phyloP scores from a whole-genome alignment of 2,329 filamentous ascomycete genomes.

The Aspergillus sp. region DNA sequence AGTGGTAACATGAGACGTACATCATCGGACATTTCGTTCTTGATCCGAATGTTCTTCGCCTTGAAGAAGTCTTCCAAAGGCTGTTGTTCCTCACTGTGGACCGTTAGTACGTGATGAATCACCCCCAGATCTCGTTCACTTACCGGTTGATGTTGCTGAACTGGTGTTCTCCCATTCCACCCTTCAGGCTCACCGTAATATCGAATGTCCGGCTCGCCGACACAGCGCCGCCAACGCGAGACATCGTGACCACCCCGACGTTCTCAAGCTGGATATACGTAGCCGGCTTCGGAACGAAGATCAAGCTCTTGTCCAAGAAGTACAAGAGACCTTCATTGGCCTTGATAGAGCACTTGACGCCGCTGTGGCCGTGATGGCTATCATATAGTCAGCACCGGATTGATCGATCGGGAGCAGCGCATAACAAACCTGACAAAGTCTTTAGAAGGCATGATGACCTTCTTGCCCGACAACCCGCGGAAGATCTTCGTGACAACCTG shows the following conservation, averaged over 20 bases:
- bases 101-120: conserved; percentile 18
- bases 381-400: conserved; percentile 4
- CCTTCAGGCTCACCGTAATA: conserved; percentile 89
- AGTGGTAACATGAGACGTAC: conserved; percentile 52
- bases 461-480: conserved; percentile 89
- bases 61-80: conserved; percentile 98
- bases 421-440: conserved; percentile 74
- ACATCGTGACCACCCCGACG: conserved; percentile 88
- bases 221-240: conserved; percentile 88
- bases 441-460: conserved; percentile 88
- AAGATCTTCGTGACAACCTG: conserved; percentile 95
- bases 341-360: conserved; percentile 99
- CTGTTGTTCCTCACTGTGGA: conserved; percentile 77
- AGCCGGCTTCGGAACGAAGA: conserved; percentile 97
- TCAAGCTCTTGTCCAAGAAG: conserved; percentile 96
- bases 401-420: no score
- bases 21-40: conserved; percentile 98
- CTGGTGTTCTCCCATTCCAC: conserved; percentile 80
- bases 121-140: neutral
- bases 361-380: conserved; percentile 83
- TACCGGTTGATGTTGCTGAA: conserved; percentile 98
- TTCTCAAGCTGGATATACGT: conserved; percentile 97
- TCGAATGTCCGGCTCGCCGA: conserved; percentile 95
- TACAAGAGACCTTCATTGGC: conserved; percentile 97
- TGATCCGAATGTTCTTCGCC: conserved; percentile 88